Percentiles rank a stretch among this genome's conserved stretches.
Conservation (phyloP, 2,329 filamentous ascomycete genomes). For the Tolypocladium paradoxum region DNA sequence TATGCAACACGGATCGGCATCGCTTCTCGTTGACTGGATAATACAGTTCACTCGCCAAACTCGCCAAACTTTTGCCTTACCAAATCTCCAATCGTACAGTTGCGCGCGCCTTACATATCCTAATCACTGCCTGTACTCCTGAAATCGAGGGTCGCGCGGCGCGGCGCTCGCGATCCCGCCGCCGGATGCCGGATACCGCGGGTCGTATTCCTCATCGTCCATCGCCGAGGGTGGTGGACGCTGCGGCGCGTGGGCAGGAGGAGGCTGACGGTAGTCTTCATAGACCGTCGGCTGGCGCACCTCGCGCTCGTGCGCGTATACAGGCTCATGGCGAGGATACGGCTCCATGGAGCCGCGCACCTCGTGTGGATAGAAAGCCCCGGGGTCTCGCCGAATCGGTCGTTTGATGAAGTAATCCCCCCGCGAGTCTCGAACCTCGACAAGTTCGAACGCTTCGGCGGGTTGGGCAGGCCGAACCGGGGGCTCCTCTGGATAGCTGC, state of each 20-base stretch:
- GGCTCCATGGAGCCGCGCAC: constrained; percentile 6
- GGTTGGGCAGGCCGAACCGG: constrained; percentile 1
- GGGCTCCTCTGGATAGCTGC: constrained; percentile 3
- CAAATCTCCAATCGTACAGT: no score
- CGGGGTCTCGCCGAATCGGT: constrained; percentile 21
- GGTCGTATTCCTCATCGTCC: constrained; percentile 32
- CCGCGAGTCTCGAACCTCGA: constrained; percentile 31
- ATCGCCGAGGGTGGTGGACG: neutral
- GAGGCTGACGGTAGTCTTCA: neutral
- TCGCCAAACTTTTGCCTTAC: neutral
- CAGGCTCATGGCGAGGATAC: constrained; percentile 4
- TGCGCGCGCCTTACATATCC: no score
- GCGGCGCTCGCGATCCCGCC: neutral
- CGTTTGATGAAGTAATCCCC: constrained; percentile 36
- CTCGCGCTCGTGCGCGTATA: neutral
- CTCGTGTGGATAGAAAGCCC: constrained; percentile 15
- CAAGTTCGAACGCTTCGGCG: constrained; percentile 30
- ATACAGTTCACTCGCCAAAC: neutral
- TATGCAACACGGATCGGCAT: neutral
- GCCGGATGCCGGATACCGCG: constrained; percentile 22
- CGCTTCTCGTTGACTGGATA: neutral
- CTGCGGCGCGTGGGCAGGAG: neutral
- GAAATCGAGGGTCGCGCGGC: neutral
- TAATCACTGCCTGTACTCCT: neutral
- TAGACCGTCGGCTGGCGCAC: neutral